Base-by-base conservation (phyloP, 1,139 yeast species). In the Candida labiduridarum region DNA sequence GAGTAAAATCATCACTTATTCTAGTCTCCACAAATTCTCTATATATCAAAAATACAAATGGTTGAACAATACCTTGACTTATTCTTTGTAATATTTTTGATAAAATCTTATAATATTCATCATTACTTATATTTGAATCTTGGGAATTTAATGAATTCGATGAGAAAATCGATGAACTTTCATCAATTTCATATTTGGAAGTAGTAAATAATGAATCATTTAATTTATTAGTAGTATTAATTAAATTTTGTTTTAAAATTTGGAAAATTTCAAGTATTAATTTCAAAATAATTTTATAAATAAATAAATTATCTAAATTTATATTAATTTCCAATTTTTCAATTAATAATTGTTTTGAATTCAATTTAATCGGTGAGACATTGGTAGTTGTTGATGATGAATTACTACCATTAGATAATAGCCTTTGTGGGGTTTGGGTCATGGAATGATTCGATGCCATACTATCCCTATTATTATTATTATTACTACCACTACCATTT, bases 281-380 rank as follows among this genome's bases (percentile, higher is more conserved):
- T 53, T 68, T 64, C 41, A 76, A 58, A 46, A 71, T 61, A 36
- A 69, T 69, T 56, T 73, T 74, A 60, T 66, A 73, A 8, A 73
- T 73, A 56, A 76, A 76, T 42, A 76, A 59, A 27, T 65, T 66
- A 54, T 76, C 81, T 48, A 76, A 64, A 27, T 66, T 61, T 46
- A 76, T 76, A 53, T 76, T 76, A 45, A 76, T 74, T 53, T 76
- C 81, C 46, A 76, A 60, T 58, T 76, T 76, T 54, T 76, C 81
- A 38, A 76, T 75, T 44, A 74, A 64, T 46, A 76, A 64, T 52
- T 76, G 81, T 44, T 68, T 68, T 11, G 79, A 71, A 51, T 65
- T 73, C 49, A 76, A 61, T 52, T 70, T 71, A 42, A 76, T 75
- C 12, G 81, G 81, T 14, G 79, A 72, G 15, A 60, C 57, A 35